phyloP scores from a whole-genome alignment of 2,329 filamentous ascomycete genomes.

The Pseudodiploospora longispora region DNA sequence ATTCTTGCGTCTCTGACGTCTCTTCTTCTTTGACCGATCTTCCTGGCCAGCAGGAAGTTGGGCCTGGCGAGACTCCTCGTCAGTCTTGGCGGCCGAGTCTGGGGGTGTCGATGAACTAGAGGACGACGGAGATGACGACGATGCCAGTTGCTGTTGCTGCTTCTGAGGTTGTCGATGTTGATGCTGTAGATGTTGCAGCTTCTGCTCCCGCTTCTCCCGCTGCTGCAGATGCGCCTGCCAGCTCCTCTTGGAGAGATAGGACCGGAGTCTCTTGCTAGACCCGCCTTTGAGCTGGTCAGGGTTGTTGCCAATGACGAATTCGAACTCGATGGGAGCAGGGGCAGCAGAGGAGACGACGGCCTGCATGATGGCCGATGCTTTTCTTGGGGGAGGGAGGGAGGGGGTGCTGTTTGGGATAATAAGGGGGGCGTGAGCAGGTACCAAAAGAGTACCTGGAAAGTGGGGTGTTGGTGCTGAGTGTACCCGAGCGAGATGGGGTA shows the following conservation, averaged over 20 bases:
- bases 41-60: neutral
- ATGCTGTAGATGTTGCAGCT: neutral
- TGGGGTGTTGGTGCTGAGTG: too few species aligned
- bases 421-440: too few species aligned
- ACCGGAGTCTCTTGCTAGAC: slow-evolving; percentile 12
- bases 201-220: neutral
- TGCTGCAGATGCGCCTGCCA: slow-evolving; percentile 12
- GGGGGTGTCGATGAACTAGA: too few species aligned
- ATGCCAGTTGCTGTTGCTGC: neutral
- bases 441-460: too few species aligned
- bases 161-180: neutral
- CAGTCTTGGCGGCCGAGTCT: too few species aligned
- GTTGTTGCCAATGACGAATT: slow-evolving; percentile 16
- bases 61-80: too few species aligned
- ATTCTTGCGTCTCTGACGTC: slow-evolving; percentile 2
- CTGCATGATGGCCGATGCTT: too few species aligned
- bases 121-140: too few species aligned
- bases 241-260: slow-evolving; percentile 13
- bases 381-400: too few species aligned
- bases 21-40: slow-evolving; percentile 3
- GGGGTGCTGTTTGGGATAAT: too few species aligned
- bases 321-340: slow-evolving; percentile 2
- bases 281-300: slow-evolving; percentile 17
- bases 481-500: too few species aligned
- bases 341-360: neutral